These are phyloP conservation scores for Tetrahymena borealis DNA, from an alignment of 73 alveolate genomes.

Conservation along the genomic window DNA sequence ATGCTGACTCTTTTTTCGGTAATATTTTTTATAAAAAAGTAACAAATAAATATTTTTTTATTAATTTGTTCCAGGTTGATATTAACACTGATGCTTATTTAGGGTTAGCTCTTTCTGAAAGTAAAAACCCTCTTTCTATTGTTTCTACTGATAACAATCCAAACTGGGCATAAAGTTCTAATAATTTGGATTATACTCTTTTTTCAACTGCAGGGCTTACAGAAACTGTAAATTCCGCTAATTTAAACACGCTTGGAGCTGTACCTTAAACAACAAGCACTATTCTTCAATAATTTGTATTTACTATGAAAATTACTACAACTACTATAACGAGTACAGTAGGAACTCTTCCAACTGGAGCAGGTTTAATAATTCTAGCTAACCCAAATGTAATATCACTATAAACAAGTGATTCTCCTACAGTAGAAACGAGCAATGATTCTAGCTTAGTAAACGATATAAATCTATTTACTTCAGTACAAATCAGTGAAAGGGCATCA, in stretches of 20 bases:
- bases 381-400: not conserved
- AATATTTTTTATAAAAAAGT: not conserved
- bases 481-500: not conserved
- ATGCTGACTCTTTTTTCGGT: slow-evolving; percentile 12
- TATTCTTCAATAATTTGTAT: not conserved
- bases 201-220: not conserved
- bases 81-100: not conserved
- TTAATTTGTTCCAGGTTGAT: not conserved
- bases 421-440: not conserved
- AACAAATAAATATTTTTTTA: not conserved
- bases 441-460: not conserved
- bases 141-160: not conserved
- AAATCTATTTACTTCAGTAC: not conserved
- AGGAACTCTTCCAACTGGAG: not conserved
- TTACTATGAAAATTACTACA: not conserved
- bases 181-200: not conserved
- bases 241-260: not conserved
- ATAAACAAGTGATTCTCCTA: not conserved
- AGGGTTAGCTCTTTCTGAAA: not conserved
- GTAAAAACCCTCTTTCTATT: not conserved
- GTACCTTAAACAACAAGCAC: not conserved
- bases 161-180: not conserved
- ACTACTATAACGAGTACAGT: not conserved
- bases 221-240: not conserved
- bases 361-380: not conserved